These are phyloP conservation scores for Fraxinus cuspidata DNA, from an alignment of 257 asterid genomes.

Conservation along the genomic window DNA sequence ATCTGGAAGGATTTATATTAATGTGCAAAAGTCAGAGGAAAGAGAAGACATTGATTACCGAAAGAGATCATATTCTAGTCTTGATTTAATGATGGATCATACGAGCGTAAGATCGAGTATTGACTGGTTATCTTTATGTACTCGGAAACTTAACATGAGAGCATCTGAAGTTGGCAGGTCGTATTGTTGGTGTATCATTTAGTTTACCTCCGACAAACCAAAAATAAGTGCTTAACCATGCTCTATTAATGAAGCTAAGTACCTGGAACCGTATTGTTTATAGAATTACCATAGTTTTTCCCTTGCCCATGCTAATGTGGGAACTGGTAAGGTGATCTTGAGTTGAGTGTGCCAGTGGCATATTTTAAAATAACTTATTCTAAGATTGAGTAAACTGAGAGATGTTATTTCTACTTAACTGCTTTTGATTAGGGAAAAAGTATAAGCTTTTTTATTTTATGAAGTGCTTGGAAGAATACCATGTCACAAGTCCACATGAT, in stretches of 20 bases:
- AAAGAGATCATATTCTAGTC: conserved; percentile 7
- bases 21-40: conserved; percentile 12
- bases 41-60: conserved; percentile 17
- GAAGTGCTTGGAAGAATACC: background rate
- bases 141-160: background rate
- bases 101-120: conserved; percentile 7
- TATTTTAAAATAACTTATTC: background rate
- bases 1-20: conserved; percentile 7
- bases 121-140: background rate
- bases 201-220: background rate
- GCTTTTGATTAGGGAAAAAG: background rate
- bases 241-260: background rate
- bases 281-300: background rate
- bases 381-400: background rate
- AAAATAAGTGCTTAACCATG: background rate
- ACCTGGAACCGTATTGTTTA: background rate
- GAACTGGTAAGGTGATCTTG: background rate
- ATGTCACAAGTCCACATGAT: background rate
- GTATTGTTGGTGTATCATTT: background rate
- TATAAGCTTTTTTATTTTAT: background rate
- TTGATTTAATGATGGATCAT: conserved; percentile 6
- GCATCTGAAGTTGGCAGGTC: background rate
- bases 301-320: background rate
- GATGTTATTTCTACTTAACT: background rate
- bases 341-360: background rate